phyloP scores from a whole-genome alignment of 768 basidiomycete species.

The Mycena galericulata region DNA sequence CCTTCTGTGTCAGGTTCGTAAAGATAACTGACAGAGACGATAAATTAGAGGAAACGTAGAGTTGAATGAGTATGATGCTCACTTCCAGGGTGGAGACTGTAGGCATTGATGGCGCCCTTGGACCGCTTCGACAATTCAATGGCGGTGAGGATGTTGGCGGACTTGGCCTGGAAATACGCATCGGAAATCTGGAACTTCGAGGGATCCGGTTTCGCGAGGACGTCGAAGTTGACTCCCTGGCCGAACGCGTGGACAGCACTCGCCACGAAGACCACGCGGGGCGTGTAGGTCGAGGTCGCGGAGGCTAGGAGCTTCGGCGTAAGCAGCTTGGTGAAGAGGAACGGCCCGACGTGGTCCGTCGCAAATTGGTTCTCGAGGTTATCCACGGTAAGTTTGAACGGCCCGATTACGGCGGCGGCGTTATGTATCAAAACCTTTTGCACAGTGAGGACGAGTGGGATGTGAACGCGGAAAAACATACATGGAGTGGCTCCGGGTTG shows the following conservation, averaged over 20 bases:
- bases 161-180: constrained; percentile 11
- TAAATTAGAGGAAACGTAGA: too few relatives aligned
- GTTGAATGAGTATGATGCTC: too few relatives aligned
- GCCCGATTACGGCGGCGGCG: neutral
- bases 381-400: constrained; percentile 2
- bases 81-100: neutral
- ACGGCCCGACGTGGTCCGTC: constrained; percentile 12
- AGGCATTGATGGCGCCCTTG: neutral
- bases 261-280: constrained; percentile 12
- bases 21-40: too few relatives aligned
- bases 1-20: too few relatives aligned
- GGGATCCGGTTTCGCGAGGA: neutral
- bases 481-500: constrained; percentile 17
- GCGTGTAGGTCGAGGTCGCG: neutral
- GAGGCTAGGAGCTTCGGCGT: constrained; percentile 7
- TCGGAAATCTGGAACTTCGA: neutral
- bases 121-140: neutral
- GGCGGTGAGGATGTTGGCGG: neutral
- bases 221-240: neutral
- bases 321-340: constrained; percentile 20
- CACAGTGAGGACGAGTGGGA: neutral
- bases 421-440: neutral
- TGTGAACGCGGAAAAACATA: neutral
- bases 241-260: neutral
- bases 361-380: constrained; percentile 6